Evolutionary conservation across 2,329 filamentous ascomycete genomes (phyloP).

Genomic region (Xenosphaeropsis pyriputrescens): DNA sequence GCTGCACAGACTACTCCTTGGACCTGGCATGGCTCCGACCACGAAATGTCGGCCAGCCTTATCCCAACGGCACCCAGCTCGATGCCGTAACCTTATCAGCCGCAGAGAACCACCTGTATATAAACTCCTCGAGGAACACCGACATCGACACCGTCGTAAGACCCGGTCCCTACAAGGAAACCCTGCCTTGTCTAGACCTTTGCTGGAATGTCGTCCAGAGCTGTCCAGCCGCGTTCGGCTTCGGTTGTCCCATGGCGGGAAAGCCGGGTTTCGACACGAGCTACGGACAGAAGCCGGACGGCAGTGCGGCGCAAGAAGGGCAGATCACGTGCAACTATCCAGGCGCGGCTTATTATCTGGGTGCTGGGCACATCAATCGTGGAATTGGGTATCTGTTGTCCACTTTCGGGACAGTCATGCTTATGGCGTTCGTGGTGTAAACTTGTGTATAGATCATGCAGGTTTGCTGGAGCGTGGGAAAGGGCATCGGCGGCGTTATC

Average conservation of each 20-base stretch:
- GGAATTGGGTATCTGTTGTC: not conserved
- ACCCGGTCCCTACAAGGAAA: slow-evolving; percentile 87
- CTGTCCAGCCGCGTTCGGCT: slow-evolving; percentile 65
- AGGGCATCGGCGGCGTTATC: not conserved
- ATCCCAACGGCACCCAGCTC: slow-evolving; percentile 51
- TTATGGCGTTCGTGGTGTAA: not conserved
- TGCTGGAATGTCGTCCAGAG: slow-evolving; percentile 77
- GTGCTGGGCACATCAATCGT: slow-evolving; percentile 18
- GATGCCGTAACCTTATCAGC: slow-evolving; percentile 20
- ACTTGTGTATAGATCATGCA: not conserved
- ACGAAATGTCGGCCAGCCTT: slow-evolving; percentile 58
- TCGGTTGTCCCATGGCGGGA: slow-evolving; percentile 50
- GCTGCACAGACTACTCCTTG: slow-evolving; percentile 71
- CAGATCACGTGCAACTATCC: slow-evolving; percentile 44
- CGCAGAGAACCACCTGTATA: slow-evolving; percentile 10
- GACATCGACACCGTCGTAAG: slow-evolving; percentile 56
- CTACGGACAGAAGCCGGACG: slow-evolving; percentile 23
- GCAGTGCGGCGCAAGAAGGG: slow-evolving; percentile 9
- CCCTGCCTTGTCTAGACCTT: slow-evolving; percentile 75
- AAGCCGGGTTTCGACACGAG: slow-evolving; percentile 27
- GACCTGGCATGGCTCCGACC: slow-evolving; percentile 31
- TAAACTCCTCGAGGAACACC: slow-evolving; percentile 49
- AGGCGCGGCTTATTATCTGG: slow-evolving; percentile 38
- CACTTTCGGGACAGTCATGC: not conserved
- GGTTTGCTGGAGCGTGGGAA: not conserved